Base-by-base conservation (phyloP, 148 eudicot genomes). In the Limonium bicolor region DNA sequence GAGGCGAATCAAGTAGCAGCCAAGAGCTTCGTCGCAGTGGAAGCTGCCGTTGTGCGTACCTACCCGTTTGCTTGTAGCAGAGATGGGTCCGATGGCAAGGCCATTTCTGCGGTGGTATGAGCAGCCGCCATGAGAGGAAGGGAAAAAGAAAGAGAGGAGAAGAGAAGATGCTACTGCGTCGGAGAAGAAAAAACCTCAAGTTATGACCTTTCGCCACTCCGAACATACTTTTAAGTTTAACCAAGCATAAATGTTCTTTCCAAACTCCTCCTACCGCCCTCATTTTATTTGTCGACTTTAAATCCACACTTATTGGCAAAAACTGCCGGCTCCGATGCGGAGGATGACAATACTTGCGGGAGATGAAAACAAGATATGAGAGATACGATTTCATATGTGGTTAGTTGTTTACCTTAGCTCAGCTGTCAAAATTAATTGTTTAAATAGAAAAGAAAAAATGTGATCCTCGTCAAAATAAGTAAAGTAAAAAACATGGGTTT, bases 1-100 rank as follows among this genome's bases (percentile, higher is more conserved):
- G 61, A 68, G 84, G 24, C 86, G 81, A 63, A 88, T 78, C 81
- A 88, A 79, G 67, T 77, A 88, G 63, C 94, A 88, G 15, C 83
- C 96, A 0, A 88, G 74, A 16, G 96, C 94, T 53, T 88, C 96
- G 51, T 88, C 96, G 51, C 92, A 80, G 57, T 88, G 96, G 65
- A 88, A 88, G 72, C 81, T 83, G 4, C 94, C 96, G 19, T 80
- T 77, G 75, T 88, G 96, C 25, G 94, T 79, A 16, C 92, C 94
- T 14, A 83, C 67, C 11, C 74, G 71, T 66, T 69, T 69, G 66
- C 33, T 27, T 10, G 46, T 14, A 11, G 72, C 55, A 11, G 70
- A 66, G 5, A 27, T 42, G 9, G 76, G 42, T 28, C 75, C 60
- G 68, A 47, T 62, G 31, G 70, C 17, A 31, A 60, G 61, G 69